Evolutionary conservation across 2,329 filamentous ascomycete genomes (phyloP), one percentile per base, ranked within the genome.

Genomic region (Pseudogymnoascus verrucosus): DNA sequence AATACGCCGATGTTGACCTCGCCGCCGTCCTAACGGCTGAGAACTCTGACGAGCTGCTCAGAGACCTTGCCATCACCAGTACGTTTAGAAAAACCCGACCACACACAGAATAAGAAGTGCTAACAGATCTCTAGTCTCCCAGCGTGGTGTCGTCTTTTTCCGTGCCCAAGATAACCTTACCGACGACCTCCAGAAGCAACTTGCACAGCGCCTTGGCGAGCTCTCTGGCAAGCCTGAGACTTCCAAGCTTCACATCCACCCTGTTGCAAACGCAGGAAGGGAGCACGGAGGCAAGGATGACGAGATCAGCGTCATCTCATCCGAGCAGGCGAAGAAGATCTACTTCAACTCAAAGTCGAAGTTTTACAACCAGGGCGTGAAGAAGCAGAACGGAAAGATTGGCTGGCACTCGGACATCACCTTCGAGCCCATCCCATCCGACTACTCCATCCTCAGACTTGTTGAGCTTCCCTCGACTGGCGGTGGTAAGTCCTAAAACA

Each of bases 131-230:
- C 4, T 31, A 88, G 86, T 90, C 67, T 89, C 87, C 1, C 82
- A 84, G 65, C 82, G 87, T 0, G 87, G 87, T 8, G 87, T 90
- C 3, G 86, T 89, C 34, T 89, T 89, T 76, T 88, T 90, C 75
- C 82, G 86, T 19, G 80, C 82, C 31, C 87, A 90, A 67, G 78
- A 87, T 70, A 76, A 78, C 37, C 74, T 89, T 39, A 81, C 79
- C 67, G 82, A 88, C 70, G 83, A 85, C 1, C 78, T 87, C 1
- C 86, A 89, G 69, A 90, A 90, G 75, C 76, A 85, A 62, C 78
- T 90, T 0, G 83, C 85, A 19, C 79, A 87, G 57, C 78, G 81
- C 0, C 79, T 88, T 0, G 85, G 85, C 10, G 75, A 85, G 70
- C 77, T 86, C 0, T 78, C 81, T 0, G 83, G 84, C 63, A 84